Evolutionary conservation across 495 filamentous ascomycete species (phyloP), one percentile per base, ranked within the genome.

Genomic region (Filosporella fistucella): DNA sequence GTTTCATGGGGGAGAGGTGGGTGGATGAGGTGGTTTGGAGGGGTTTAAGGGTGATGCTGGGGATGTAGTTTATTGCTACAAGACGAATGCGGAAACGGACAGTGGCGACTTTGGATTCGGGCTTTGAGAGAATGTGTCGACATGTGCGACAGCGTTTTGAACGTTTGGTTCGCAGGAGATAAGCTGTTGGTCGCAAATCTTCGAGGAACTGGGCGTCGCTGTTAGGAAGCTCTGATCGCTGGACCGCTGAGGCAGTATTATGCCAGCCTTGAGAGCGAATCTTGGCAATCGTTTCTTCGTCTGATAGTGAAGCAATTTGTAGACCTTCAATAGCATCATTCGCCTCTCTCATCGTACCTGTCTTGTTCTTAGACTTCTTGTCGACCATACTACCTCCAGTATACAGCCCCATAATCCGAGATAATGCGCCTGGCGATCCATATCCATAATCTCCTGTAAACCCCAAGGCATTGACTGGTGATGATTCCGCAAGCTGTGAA

Each of bases 91-190:
- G 78, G 75, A 89, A 96, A 32, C 89, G 84, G 10, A 87, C 93
- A 13, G 81, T 88, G 37, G 77, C 74, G 11, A 95, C 80, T 62
- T 96, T 96, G 49, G 80, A 75, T 67, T 98, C 94, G n/a, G 89
- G 91, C 62, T 93, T 93, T 41, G 85, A 85, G 60, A 98, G 84
- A 65, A 96, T 95, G 70, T 96, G 91, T 4, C 91, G 85, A 72
- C 93, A 98, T 10, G 81, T 77, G 51, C 84, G 80, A 67, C 93
- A 98, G 38, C 93, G 89, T 63, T 96, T 96, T 32, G 88, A 85
- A 34, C 90, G 86, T 62, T 95, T 96, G 0, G 90, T 95, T 42
- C 88, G 84, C 4, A 97, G 79, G 6, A 91, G 80, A 30, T 83
- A 81, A 2, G 87, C 82, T 20, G 87, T 74, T 9, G 93, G 93